phyloP scores from a whole-genome alignment of 2,329 filamentous ascomycete species.

The Kalaharituber pfeilii region DNA sequence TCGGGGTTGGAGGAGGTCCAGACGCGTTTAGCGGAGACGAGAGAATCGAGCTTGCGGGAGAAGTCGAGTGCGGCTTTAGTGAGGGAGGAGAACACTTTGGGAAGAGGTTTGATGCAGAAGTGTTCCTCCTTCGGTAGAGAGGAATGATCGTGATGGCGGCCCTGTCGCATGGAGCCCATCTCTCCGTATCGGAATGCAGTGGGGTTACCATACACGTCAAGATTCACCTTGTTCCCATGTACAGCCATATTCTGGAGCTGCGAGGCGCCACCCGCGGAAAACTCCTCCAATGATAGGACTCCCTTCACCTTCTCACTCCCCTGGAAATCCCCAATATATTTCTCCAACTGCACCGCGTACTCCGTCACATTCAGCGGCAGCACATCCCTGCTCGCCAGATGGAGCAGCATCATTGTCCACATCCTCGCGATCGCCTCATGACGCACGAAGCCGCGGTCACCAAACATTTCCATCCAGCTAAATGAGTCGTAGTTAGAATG shows the following conservation, averaged over 20 bases:
- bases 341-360: slow-evolving; percentile 31
- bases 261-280: background rate
- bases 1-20: background rate
- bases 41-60: background rate
- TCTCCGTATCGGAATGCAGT: slow-evolving; percentile 5
- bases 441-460: slow-evolving; percentile 50
- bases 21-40: background rate
- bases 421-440: slow-evolving; percentile 51
- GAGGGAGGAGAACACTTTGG: background rate
- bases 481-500: slow-evolving; percentile 75
- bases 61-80: background rate
- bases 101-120: background rate
- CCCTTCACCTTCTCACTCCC: slow-evolving; percentile 4
- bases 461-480: slow-evolving; percentile 65
- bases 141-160: too few relatives aligned
- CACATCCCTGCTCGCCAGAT: slow-evolving; percentile 43
- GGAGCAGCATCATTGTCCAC: slow-evolving; percentile 42
- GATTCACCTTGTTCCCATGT: background rate
- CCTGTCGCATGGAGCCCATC: too few relatives aligned
- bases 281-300: background rate
- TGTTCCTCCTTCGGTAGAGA: background rate
- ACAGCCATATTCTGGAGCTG: too few relatives aligned
- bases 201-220: slow-evolving; percentile 5
- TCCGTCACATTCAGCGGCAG: slow-evolving; percentile 47
- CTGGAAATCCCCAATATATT: slow-evolving; percentile 28